These are phyloP conservation scores for Clarireedia monteithiana DNA, from an alignment of 2,329 filamentous ascomycete species.

Conservation along the genomic window DNA sequence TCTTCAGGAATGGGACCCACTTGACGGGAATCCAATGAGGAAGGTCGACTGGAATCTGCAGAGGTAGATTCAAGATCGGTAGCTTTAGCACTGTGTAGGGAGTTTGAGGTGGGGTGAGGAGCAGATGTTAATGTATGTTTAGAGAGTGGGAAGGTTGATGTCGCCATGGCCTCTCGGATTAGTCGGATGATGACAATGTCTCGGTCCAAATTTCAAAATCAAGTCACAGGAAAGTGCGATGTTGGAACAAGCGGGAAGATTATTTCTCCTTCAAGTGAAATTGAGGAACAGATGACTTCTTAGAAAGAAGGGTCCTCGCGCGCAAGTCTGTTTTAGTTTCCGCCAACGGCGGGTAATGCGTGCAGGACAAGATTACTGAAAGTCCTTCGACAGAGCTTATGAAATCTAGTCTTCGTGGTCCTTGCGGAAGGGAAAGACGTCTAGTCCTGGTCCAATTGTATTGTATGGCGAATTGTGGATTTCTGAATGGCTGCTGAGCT, in stretches of 20 bases:
- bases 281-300: not conserved
- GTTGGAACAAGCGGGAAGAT: not conserved
- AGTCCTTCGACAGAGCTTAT: not conserved
- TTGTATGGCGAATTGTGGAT: not conserved
- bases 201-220: not conserved
- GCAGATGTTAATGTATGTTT: constrained; percentile 2
- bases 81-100: constrained; percentile 1
- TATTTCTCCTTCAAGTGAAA: not conserved
- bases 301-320: not conserved
- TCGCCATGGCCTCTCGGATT: constrained; percentile 3
- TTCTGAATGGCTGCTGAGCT: too few species aligned
- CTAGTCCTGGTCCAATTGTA: not conserved
- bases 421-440: not conserved
- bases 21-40: constrained; percentile 28
- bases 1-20: constrained; percentile 51
- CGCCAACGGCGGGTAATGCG: not conserved
- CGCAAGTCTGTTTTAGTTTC: not conserved
- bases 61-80: constrained; percentile 6
- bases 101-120: not conserved
- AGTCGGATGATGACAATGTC: not conserved
- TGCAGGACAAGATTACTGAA: not conserved
- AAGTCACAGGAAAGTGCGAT: not conserved
- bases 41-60: constrained; percentile 14
- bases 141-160: not conserved
- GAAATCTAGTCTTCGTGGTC: not conserved